A percentile compares a stretch with the other conserved stretches of the same genome.
phyloP scores from a whole-genome alignment of 345 rosid species.

The Aquilaria malaccensis region DNA sequence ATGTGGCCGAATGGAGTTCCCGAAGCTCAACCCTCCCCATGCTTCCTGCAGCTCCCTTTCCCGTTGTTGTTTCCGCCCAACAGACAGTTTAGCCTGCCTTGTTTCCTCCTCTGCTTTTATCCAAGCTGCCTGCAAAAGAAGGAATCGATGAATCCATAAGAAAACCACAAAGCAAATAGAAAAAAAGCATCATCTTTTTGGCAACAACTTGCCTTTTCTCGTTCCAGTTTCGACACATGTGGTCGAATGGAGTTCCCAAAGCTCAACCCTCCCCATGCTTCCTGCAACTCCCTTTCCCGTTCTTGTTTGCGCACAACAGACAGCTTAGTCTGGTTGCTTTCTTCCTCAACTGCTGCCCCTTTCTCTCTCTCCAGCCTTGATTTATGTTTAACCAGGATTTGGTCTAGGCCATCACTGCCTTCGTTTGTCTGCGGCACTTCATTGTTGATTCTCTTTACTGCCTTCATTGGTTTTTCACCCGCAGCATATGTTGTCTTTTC shows the following conservation, averaged over 20 bases:
- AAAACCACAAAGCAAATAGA: not conserved
- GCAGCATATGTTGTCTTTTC: conserved; percentile 42
- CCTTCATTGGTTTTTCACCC: conserved; percentile 29
- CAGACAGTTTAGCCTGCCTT: conserved; percentile 20
- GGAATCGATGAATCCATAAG: not conserved
- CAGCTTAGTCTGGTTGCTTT: conserved; percentile 22
- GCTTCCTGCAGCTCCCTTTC: conserved; percentile 79
- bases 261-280: conserved; percentile 88
- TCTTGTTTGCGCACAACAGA: conserved; percentile 50
- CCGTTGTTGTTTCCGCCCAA: conserved; percentile 56
- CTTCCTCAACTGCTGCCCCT: conserved; percentile 21
- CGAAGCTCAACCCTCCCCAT: conserved; percentile 90
- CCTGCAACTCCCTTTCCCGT: conserved; percentile 74
- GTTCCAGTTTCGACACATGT: conserved; percentile 68
- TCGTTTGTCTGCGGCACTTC: conserved; percentile 25
- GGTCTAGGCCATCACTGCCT: conserved; percentile 33
- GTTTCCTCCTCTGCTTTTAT: conserved; percentile 11
- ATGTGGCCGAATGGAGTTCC: conserved; percentile 60
- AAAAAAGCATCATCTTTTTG: not conserved
- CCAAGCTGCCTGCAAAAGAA: conserved; percentile 58
- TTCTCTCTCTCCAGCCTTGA: conserved; percentile 65
- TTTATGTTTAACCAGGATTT: conserved; percentile 46
- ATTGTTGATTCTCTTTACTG: conserved; percentile 23
- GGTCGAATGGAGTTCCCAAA: conserved; percentile 67
- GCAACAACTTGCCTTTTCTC: conserved; percentile 58